phyloP scores from a whole-genome alignment of 352 stramenopile species.

The Pythium myriotylum region DNA sequence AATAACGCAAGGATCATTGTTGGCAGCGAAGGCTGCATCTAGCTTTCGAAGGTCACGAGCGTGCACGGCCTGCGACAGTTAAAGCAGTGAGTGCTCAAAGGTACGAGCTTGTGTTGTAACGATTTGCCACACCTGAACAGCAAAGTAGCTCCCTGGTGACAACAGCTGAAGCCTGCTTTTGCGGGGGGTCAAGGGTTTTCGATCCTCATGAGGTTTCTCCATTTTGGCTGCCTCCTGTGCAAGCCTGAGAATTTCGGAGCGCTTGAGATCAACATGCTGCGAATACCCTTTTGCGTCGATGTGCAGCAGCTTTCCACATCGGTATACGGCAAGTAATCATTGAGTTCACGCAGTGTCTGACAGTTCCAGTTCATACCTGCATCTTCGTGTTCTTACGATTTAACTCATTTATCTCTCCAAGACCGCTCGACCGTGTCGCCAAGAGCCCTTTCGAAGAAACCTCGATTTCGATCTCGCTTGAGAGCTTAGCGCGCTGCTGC shows the following conservation, averaged over 20 bases:
- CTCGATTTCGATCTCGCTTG: conserved; percentile 15
- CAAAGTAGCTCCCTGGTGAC: conserved; percentile 12
- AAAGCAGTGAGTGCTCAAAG: no score
- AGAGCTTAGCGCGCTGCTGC: conserved; percentile 7
- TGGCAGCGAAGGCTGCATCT: conserved; percentile 73
- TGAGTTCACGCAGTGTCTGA: background rate
- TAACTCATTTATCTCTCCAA: background rate
- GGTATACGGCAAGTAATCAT: conserved; percentile 34
- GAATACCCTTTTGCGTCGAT: conserved; percentile 42
- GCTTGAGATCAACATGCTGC: conserved; percentile 29
- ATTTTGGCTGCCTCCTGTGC: conserved; percentile 47
- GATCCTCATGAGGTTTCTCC: background rate
- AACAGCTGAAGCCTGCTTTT: conserved; percentile 20
- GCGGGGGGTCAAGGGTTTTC: conserved; percentile 4
- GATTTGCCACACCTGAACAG: background rate
- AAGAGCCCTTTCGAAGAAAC: background rate
- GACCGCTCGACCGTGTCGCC: background rate
- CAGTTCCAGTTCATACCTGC: conserved; percentile 5
- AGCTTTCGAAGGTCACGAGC: conserved; percentile 76
- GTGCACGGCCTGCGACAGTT: conserved; percentile 61
- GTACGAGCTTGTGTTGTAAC: no score
- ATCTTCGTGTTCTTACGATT: conserved; percentile 22
- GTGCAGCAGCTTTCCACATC: conserved; percentile 53
- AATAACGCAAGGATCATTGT: conserved; percentile 66
- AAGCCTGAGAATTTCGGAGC: conserved; percentile 60